Evolutionary conservation across 495 filamentous ascomycete species (phyloP).

Genomic region (Penicillium nucicola): DNA sequence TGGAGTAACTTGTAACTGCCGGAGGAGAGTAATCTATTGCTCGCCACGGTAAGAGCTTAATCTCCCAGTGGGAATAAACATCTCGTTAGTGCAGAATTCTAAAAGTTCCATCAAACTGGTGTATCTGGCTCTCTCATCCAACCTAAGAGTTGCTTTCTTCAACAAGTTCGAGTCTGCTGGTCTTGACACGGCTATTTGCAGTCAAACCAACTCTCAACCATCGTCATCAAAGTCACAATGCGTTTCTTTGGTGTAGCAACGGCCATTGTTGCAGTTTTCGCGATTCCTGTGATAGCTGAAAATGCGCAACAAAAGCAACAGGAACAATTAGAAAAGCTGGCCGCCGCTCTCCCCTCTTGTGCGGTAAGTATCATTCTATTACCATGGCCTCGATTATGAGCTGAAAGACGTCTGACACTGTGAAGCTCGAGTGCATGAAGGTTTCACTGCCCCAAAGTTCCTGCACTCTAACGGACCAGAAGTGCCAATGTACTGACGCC

Average conservation of each 20-base stretch:
- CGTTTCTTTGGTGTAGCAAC: slow-evolving; percentile 2
- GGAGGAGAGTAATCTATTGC: too few relatives aligned
- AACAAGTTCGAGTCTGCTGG: not conserved
- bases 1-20: too few relatives aligned
- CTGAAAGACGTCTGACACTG: not conserved
- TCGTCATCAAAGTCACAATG: slow-evolving; percentile 4
- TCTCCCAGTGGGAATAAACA: not conserved
- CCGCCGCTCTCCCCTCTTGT: slow-evolving; percentile 11
- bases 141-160: not conserved
- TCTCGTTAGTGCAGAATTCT: not conserved
- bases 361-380: slow-evolving; percentile 8
- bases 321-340: slow-evolving; percentile 2
- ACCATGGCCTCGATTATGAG: not conserved
- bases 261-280: slow-evolving; percentile 3
- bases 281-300: slow-evolving; percentile 5
- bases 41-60: not conserved
- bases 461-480: slow-evolving; percentile 21
- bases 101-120: not conserved
- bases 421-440: slow-evolving; percentile 25
- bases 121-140: not conserved
- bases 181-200: not conserved
- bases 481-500: slow-evolving; percentile 24
- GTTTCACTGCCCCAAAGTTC: slow-evolving; percentile 15
- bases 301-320: too few relatives aligned
- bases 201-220: not conserved